Evolutionary conservation across 768 basidiomycete species (phyloP).

Genomic region (Cystobasidium onofrii): DNA sequence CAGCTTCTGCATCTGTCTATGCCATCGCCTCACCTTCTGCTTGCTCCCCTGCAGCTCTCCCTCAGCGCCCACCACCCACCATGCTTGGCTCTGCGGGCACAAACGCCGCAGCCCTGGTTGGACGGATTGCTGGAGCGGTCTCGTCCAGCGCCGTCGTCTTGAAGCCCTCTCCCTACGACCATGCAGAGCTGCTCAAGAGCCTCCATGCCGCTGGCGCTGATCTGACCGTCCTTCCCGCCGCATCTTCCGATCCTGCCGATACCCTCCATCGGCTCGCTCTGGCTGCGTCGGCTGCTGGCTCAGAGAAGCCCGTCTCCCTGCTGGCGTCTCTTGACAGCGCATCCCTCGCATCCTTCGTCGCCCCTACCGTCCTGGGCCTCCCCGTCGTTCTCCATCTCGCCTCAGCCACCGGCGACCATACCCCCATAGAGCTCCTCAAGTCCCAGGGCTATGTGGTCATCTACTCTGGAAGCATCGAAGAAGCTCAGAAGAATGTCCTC

Average conservation of each 20-base stretch:
- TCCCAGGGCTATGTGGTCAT: conserved; percentile 73
- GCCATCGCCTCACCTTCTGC: too few species aligned
- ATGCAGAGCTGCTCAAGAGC: not conserved
- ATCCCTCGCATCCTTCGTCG: conserved; percentile 23
- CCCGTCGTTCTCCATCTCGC: conserved; percentile 68
- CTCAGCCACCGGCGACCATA: conserved; percentile 56
- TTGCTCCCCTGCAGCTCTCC: too few species aligned
- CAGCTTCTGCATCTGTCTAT: too few species aligned
- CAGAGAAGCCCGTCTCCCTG: not conserved
- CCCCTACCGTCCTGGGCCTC: conserved; percentile 52
- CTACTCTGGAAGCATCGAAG: conserved; percentile 64
- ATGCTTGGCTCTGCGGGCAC: not conserved
- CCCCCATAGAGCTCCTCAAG: conserved; percentile 66
- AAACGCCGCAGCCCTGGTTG: conserved; percentile 14
- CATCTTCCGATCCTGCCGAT: conserved; percentile 28
- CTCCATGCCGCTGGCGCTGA: too few species aligned
- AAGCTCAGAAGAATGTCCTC: conserved; percentile 82
- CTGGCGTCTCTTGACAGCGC: conserved; percentile 10
- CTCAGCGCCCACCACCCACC: not conserved
- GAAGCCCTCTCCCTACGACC: not conserved
- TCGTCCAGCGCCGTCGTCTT: not conserved
- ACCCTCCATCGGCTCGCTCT: conserved; percentile 14
- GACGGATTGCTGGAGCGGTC: not conserved
- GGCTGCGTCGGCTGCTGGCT: not conserved
- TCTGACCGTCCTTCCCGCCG: not conserved